Conservation (phyloP, 352 stramenopile genomes). For the Globisporangium abappressorium region DNA sequence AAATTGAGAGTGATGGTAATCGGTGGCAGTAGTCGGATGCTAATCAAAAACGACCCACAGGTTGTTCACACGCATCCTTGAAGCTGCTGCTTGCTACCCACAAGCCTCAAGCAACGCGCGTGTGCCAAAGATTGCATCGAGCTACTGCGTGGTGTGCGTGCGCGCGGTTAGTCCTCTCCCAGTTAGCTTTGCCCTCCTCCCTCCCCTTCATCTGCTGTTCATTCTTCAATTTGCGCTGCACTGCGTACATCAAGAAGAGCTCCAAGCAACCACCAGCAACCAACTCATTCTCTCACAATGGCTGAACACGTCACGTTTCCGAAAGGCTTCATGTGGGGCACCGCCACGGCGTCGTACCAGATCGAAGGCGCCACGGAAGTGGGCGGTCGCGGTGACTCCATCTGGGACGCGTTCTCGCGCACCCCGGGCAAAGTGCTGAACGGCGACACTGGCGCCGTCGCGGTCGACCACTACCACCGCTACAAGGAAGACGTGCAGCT, state of each 20-base stretch:
- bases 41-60: neutral
- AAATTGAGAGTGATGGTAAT: neutral
- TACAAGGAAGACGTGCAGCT: no score
- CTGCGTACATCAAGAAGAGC: conserved; percentile 6
- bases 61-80: conserved; percentile 3
- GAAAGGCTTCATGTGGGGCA: conserved; percentile 3
- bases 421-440: no score
- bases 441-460: no score
- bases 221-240: conserved; percentile 18
- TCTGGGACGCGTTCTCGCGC: no score
- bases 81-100: neutral
- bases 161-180: neutral
- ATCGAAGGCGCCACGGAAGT: no score
- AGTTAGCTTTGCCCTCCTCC: neutral
- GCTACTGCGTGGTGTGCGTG: no score
- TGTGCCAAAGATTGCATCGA: neutral
- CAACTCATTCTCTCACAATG: conserved; percentile 14
- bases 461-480: no score
- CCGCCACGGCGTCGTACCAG: no score
- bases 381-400: no score
- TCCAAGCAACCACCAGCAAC: neutral
- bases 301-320: conserved; percentile 37
- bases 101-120: neutral
- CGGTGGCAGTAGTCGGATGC: conserved; percentile 2
- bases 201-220: neutral